Evolutionary conservation across 163 green algal genomes (phyloP), one percentile per base, ranked within the genome.

Genomic region (Scenedesmus sp.): DNA sequence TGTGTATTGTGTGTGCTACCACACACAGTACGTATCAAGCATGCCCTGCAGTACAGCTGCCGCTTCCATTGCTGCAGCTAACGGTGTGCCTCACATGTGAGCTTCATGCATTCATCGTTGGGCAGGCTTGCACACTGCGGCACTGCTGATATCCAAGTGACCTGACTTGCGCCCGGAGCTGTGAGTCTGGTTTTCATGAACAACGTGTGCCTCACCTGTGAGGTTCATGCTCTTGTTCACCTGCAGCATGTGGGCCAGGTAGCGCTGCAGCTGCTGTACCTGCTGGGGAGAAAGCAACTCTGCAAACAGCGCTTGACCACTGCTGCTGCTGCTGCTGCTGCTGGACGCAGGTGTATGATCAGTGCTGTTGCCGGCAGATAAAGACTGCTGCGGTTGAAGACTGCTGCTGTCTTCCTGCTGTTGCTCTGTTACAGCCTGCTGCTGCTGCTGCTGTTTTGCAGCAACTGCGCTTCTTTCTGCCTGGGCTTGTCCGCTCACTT

Each of bases 181-280:
- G 34, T 46, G 34, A 46, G 34, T 46, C 34, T 46, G 34, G 34
- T 46, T 46, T 46, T 46, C 34, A 46, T 46, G 34, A 46, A 46
- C 34, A 46, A 67, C 26, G 54, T 26, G 15, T 56, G 5, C 62
- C 66, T 57, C n/a, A 77, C 67, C 15, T 34, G 18, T 34, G 16
- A 98, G 94, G 92, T 98, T 98, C 93, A 97, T 97, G 82, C 62
- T 84, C 57, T 96, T 87, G 93, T 98, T 98, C 23, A 95, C 91
- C 26, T 97, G 95, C 76, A 98, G 90, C 92, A 98, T 77, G 56
- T 95, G 94, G 56, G 96, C 94, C 20, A 98, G 56, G 91, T 96
- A 98, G 0, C 59, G 84, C 16, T 96, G 88, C 84, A 97, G 83
- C 94, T 96, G 93, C 34, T 83, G 23, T n/a, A 92, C 74, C 88